Evolutionary conservation across 208 protist species (phyloP), one percentile per base, ranked within the genome.

Genomic region (Strigomonas oncopelti): DNA sequence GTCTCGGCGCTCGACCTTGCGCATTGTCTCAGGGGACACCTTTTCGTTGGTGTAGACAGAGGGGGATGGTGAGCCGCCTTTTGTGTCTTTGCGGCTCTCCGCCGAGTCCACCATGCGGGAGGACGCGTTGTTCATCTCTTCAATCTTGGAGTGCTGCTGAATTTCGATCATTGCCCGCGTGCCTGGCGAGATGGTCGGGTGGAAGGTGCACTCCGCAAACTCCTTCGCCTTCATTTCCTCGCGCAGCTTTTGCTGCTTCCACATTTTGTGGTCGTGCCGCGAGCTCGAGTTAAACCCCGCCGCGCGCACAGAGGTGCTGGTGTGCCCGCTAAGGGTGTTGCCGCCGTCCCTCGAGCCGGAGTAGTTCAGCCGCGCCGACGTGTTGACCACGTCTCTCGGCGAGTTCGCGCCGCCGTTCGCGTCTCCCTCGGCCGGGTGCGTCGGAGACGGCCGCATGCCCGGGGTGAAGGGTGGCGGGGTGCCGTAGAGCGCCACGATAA

Each of bases 201-300:
- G 81, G 45, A 94, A 94, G 18, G 84, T 94, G 61, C 89, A 94
- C 67, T 91, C 85, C 5, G 74, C 77, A 62, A 87, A 71, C 36
- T 82, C 74, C 60, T 75, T 80, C 53, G 71, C 69, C 8, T 67
- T 56, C 70, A 75, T 58, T 64, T 90, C 83, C 29, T 72, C 29
- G 11, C 70, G 45, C 61, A 91, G 70, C 64, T 75, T 77, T 20
- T 67, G 61, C 45, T 54, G 52, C 32, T 53, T 34, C 24, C 58
- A 28, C 46, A 66, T 55, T 60, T 77, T 64, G 71, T 60, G 27
- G 27, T 62, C 57, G 29, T 42, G 57, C 13, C 22, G 28, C 42
- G 42, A 4, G 16, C 16, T 48, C 11, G 42, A 48, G 1, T 4
- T 48, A 20, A 48, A 48, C 9, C 42, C 42, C 9, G 42, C 16